A percentile compares a stretch with the other conserved stretches of the same genome.
These are phyloP conservation scores for Alternaria triticina DNA, from an alignment of 2,329 filamentous ascomycete species.

Conservation along the genomic window DNA sequence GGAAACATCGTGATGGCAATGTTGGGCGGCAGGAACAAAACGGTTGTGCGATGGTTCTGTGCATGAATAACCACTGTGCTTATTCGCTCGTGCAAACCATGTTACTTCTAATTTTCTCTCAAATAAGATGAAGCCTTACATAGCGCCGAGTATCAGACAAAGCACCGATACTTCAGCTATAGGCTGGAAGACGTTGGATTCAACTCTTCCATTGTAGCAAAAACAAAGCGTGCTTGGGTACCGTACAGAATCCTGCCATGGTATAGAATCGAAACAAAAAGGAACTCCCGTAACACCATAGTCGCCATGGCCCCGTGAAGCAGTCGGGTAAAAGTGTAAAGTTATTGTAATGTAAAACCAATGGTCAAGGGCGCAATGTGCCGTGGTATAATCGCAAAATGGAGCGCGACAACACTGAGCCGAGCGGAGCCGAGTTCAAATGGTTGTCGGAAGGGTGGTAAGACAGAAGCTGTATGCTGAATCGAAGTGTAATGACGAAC, in stretches of 20 bases:
- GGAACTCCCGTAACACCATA: conserved; percentile 7
- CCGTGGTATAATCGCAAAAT: conserved; percentile 15
- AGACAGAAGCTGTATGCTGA: conserved; percentile 33
- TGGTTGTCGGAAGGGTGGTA: conserved; percentile 19
- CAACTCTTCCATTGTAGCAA: not conserved
- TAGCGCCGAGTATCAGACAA: conserved; percentile 3
- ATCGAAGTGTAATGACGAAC: conserved; percentile 37
- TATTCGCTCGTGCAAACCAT: not conserved
- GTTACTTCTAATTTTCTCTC: conserved; percentile 2
- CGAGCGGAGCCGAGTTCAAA: not conserved
- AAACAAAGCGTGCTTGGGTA: not conserved
- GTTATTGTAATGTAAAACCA: not conserved
- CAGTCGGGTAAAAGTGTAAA: not conserved
- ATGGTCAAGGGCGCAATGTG: conserved; percentile 8
- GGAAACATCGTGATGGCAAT: not conserved
- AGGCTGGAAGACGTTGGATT: not conserved
- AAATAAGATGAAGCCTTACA: conserved; percentile 3
- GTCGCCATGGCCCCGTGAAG: not conserved
- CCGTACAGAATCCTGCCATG: not conserved
- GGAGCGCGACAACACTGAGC: conserved; percentile 5
- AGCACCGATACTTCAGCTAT: conserved; percentile 2
- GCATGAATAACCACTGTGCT: not conserved
- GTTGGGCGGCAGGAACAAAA: not conserved
- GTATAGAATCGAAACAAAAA: not conserved
- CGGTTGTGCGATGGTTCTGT: not conserved